Conservation (phyloP, 2,329 filamentous ascomycete species). For the Microdochium trichocladiopsis region DNA sequence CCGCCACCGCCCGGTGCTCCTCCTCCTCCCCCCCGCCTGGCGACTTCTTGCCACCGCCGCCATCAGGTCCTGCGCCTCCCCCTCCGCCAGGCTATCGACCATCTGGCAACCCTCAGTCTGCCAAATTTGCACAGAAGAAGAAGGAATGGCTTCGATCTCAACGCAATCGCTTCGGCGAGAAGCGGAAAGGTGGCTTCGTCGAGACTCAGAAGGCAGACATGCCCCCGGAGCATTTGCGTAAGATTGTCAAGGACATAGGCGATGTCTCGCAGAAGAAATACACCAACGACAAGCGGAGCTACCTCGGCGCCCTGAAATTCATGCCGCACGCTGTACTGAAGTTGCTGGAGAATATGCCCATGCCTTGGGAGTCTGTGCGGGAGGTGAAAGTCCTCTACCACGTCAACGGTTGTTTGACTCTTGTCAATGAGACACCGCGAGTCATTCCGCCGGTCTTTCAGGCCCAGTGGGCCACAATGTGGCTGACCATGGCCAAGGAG, state of each 20-base stretch:
- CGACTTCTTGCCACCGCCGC: conserved; percentile 49
- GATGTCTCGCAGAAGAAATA: conserved; percentile 99
- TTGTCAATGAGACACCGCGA: conserved; percentile 93
- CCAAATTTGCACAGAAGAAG: conserved; percentile 98
- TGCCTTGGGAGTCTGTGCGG: conserved; percentile 96
- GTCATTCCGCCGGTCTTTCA: conserved; percentile 98
- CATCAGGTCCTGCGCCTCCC: conserved; percentile 59
- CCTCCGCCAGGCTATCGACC: conserved; percentile 83
- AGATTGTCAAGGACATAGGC: conserved; percentile 97
- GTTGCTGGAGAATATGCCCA: conserved; percentile 97
- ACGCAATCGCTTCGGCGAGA: conserved; percentile 91
- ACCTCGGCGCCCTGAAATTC: conserved; percentile 94
- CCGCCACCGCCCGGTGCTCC: conserved; percentile 43
- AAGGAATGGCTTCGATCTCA: conserved; percentile 94
- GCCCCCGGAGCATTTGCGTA: conserved; percentile 95
- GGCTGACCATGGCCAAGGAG: conserved; percentile 95
- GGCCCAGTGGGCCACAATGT: conserved; percentile 99
- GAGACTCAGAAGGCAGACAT: conserved; percentile 98
- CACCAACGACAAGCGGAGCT: conserved; percentile 96
- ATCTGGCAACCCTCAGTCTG: conserved; percentile 72
- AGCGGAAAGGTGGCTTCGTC: conserved; percentile 91
- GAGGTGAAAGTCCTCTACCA: conserved; percentile 98
- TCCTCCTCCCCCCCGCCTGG: conserved; percentile 46
- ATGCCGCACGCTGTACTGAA: conserved; percentile 99
- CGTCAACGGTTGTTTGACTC: conserved; percentile 91